Evolutionary conservation across 2,329 filamentous ascomycete genomes (phyloP).

Genomic region (Dothistroma pini): DNA sequence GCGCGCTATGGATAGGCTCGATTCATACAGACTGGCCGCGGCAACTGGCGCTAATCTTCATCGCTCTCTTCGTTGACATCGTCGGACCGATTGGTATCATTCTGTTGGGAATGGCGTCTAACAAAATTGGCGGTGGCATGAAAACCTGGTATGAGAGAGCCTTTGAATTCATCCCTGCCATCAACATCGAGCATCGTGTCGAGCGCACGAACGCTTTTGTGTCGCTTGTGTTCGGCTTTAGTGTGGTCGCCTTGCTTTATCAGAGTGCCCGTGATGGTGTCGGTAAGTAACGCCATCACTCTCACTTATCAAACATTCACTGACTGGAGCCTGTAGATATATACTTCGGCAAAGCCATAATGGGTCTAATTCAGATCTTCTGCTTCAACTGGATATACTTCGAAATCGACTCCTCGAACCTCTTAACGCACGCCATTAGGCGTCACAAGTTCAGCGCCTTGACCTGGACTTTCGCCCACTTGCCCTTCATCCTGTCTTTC

Average conservation of each 20-base stretch:
- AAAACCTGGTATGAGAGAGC: slow-evolving; percentile 31
- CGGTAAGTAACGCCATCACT: neutral
- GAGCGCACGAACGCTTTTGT: slow-evolving; percentile 64
- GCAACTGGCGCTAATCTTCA: slow-evolving; percentile 55
- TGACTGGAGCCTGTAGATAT: slow-evolving; percentile 38
- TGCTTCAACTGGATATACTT: slow-evolving; percentile 37
- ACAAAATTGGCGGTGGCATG: slow-evolving; percentile 19
- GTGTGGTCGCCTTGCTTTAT: slow-evolving; percentile 59
- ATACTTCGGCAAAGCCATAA: slow-evolving; percentile 59
- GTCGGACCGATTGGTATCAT: slow-evolving; percentile 47
- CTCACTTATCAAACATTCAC: neutral
- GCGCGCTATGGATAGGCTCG: slow-evolving; percentile 57
- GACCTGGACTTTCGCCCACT: slow-evolving; percentile 55
- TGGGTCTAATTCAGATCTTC: slow-evolving; percentile 34
- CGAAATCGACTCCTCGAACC: slow-evolving; percentile 55
- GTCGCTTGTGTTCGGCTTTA: slow-evolving; percentile 62
- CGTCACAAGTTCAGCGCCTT: slow-evolving; percentile 43
- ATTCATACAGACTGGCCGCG: slow-evolving; percentile 54
- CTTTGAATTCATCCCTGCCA: slow-evolving; percentile 55
- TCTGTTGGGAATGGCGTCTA: slow-evolving; percentile 31
- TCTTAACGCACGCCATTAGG: slow-evolving; percentile 60
- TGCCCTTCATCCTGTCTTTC: slow-evolving; percentile 62
- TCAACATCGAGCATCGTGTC: slow-evolving; percentile 64
- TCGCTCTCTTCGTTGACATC: slow-evolving; percentile 55
- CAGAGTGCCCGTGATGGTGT: slow-evolving; percentile 53